A percentile compares a stretch with the other conserved stretches of the same genome.
phyloP scores from a whole-genome alignment of 2,329 filamentous ascomycete species.

The Fusarium sp. region DNA sequence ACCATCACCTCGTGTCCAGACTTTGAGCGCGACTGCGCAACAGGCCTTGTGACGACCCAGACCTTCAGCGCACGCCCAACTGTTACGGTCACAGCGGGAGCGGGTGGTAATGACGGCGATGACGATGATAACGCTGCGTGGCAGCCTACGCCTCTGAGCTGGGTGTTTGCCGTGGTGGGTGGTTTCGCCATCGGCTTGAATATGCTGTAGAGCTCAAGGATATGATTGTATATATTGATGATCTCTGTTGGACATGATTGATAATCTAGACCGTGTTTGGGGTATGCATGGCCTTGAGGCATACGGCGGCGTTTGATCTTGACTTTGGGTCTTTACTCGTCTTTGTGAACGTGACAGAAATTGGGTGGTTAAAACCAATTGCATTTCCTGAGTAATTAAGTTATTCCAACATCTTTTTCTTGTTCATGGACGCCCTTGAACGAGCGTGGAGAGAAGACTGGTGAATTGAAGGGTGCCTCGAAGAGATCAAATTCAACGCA shows the following conservation, averaged over 20 bases:
- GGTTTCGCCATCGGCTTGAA: constrained; percentile 45
- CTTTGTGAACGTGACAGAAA: too few species aligned
- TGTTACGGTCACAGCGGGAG: constrained; percentile 42
- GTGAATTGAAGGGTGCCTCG: too few species aligned
- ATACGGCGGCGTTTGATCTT: constrained; percentile 40
- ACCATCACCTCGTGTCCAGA: constrained; percentile 49
- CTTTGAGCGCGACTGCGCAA: constrained; percentile 43
- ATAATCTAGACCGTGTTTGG: constrained; percentile 32
- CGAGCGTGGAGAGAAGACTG: too few species aligned
- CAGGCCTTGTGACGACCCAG: constrained; percentile 47
- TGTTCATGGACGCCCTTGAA: too few species aligned
- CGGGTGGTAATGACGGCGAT: constrained; percentile 9
- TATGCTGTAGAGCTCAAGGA: constrained; percentile 37
- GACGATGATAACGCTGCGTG: constrained; percentile 40
- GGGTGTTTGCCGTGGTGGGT: constrained; percentile 38
- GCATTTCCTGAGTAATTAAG: too few species aligned
- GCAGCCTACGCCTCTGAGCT: constrained; percentile 32
- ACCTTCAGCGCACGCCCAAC: constrained; percentile 38
- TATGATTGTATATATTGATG: constrained; percentile 36
- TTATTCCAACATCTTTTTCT: too few species aligned
- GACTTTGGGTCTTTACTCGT: too few species aligned
- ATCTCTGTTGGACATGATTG: constrained; percentile 28
- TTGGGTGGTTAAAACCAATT: too few species aligned
- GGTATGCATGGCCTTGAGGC: constrained; percentile 13
- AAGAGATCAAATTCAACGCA: too few species aligned